Evolutionary conservation across 2,329 filamentous ascomycete species (phyloP).

Genomic region (Fusarium sp.): DNA sequence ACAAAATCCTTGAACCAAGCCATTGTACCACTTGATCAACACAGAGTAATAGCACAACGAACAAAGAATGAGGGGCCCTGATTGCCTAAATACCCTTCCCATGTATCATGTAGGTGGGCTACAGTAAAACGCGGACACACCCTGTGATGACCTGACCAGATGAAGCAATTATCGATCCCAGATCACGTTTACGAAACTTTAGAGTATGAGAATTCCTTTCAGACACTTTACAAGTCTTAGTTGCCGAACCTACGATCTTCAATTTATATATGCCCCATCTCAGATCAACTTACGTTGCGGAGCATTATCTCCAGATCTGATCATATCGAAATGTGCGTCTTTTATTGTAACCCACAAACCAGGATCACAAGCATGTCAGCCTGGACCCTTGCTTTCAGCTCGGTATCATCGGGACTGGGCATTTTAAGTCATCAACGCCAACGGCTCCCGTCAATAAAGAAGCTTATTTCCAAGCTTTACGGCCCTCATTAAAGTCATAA

Average conservation of each 20-base stretch:
- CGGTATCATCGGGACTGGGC: conserved; percentile 24
- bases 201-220: neutral
- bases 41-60: neutral
- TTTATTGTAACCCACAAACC: conserved; percentile 11
- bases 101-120: neutral
- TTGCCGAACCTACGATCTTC: too few relatives aligned
- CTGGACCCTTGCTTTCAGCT: conserved; percentile 16
- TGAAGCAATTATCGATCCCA: neutral
- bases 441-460: neutral
- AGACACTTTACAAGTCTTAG: too few relatives aligned
- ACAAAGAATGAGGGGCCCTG: neutral
- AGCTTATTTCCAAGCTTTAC: conserved; percentile 8
- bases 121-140: conserved; percentile 1
- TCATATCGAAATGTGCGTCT: neutral
- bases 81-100: conserved; percentile 20
- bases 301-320: neutral
- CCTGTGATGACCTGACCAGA: neutral
- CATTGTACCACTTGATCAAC: conserved; percentile 16
- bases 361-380: neutral
- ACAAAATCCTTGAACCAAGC: conserved; percentile 41
- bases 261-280: too few relatives aligned
- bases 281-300: too few relatives aligned
- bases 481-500: too few relatives aligned
- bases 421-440: neutral
- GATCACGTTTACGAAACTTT: neutral